Base-by-base conservation (phyloP, 2,329 filamentous ascomycete species). In the Eutypa lata region DNA sequence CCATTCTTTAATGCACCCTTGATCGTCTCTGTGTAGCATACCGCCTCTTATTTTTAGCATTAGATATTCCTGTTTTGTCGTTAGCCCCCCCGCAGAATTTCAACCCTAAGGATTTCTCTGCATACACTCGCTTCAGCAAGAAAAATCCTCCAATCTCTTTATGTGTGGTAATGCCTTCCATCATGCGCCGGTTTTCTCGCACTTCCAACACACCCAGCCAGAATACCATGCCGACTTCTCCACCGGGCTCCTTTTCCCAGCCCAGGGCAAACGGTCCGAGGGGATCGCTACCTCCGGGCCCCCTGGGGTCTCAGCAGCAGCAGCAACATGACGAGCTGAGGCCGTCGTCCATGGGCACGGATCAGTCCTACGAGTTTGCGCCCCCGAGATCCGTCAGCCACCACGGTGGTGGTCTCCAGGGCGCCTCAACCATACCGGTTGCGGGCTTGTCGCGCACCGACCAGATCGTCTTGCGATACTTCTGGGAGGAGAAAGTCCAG, bases 401-500 rank as follows among this genome's bases (percentile, higher is more conserved):
- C 38, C n/a, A n/a, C n/a, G n/a, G n/a, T n/a, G n/a, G n/a, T n/a
- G n/a, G 38, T 10, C 16, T 14, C 38, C 18, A 31, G 26, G 16
- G 16, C 38, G 38, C n/a, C 8, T 19, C 42, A 5, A 45, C 19
- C 42, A 45, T 45, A 21, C 42, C 42, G 14, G 42, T 26, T n/a
- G 42, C 19, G 4, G 14, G 42, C 42, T 21, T 45, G 21, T 45
- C 42, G 42, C 42, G 42, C 42, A 45, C 42, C 42, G 42, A 45
- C 22, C 42, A 45, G 42, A 45, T 45, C 42, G 42, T 45, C 42
- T 21, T 45, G 42, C 42, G 42, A 5, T 19, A 45, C 22, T 45
- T 45, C 22, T 45, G 42, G 42, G 42, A 45, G 42, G 42, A 45
- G 22, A 45, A 45, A 21, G 42, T 28, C 42, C 42, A 45, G 42